A percentile compares a stretch with the other conserved stretches of the same genome.
Conservation (phyloP, 2,329 filamentous ascomycete genomes). For the Trichoderma arundinaceum region DNA sequence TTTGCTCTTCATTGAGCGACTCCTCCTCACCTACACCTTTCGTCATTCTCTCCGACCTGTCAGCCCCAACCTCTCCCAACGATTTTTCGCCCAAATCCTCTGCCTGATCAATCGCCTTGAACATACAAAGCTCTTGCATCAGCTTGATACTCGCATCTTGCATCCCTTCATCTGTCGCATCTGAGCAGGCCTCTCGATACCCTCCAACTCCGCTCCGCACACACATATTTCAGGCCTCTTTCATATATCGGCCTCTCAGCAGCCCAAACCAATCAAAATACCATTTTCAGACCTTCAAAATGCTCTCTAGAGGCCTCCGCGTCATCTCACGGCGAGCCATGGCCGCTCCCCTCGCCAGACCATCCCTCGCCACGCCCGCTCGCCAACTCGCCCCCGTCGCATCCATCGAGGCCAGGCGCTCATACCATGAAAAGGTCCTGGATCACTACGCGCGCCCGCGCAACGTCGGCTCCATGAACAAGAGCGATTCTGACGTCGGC, state of each 20-base stretch:
- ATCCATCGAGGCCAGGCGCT: constrained; percentile 50
- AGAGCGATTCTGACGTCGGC: constrained; percentile 81
- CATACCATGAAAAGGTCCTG: constrained; percentile 60
- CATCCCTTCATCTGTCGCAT: neutral
- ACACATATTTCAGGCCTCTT: neutral
- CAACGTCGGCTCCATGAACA: constrained; percentile 65
- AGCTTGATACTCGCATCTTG: neutral
- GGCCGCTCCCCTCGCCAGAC: constrained; percentile 47
- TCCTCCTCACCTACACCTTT: constrained; percentile 17
- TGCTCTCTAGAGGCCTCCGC: constrained; percentile 56
- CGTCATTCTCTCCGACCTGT: constrained; percentile 5
- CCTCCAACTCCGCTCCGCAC: constrained; percentile 6
- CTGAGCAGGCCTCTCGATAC: constrained; percentile 10
- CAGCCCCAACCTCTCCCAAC: neutral
- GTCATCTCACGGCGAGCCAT: constrained; percentile 52
- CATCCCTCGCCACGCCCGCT: constrained; percentile 41
- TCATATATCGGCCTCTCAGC: neutral
- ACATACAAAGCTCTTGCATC: neutral
- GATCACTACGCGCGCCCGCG: constrained; percentile 60
- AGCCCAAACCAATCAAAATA: neutral
- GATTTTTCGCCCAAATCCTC: neutral
- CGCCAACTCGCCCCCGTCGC: constrained; percentile 50
- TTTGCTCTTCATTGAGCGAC: constrained; percentile 20
- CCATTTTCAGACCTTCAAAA: constrained; percentile 36
- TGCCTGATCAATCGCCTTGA: neutral